Conservation (phyloP, 1,139 yeast species). For the Candida frijolesensis region DNA sequence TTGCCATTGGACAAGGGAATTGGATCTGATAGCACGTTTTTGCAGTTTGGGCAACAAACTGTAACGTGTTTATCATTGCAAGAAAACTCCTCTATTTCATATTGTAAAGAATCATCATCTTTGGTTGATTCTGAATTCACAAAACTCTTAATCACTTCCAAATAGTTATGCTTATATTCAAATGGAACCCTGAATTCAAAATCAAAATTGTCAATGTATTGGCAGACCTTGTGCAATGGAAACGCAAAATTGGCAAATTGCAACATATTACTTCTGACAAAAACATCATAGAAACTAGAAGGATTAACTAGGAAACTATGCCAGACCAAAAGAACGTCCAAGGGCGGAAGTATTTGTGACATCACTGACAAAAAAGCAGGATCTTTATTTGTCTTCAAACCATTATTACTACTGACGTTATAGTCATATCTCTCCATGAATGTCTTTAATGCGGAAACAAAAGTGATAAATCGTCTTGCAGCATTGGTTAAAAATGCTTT, state of each 20-base stretch:
- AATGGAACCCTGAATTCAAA: conserved; percentile 22
- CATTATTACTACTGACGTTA: not conserved
- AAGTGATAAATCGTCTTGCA: conserved; percentile 29
- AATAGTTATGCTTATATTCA: conserved; percentile 1
- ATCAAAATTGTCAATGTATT: conserved; percentile 24
- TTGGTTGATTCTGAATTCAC: conserved; percentile 5
- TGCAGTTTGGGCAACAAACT: conserved; percentile 24
- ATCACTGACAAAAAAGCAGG: not conserved
- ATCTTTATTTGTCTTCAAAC: not conserved
- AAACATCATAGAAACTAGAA: conserved; percentile 29
- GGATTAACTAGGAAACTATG: conserved; percentile 26
- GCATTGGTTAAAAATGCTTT: conserved; percentile 31
- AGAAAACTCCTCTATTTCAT: not conserved
- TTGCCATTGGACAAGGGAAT: conserved; percentile 19
- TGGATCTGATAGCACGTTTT: conserved; percentile 11
- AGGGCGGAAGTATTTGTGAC: conserved; percentile 24
- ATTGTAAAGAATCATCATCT: not conserved
- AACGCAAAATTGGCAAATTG: conserved; percentile 26
- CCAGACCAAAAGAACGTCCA: conserved; percentile 45
- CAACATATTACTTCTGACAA: conserved; percentile 25
- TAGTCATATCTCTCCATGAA: not conserved
- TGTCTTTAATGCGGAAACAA: conserved; percentile 23
- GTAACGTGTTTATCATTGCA: not conserved
- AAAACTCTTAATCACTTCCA: conserved; percentile 1
- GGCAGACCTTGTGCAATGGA: conserved; percentile 25